phyloP scores from a whole-genome alignment of 1,284 basidiomycete genomes.

The Veloporphyrellus conicus region DNA sequence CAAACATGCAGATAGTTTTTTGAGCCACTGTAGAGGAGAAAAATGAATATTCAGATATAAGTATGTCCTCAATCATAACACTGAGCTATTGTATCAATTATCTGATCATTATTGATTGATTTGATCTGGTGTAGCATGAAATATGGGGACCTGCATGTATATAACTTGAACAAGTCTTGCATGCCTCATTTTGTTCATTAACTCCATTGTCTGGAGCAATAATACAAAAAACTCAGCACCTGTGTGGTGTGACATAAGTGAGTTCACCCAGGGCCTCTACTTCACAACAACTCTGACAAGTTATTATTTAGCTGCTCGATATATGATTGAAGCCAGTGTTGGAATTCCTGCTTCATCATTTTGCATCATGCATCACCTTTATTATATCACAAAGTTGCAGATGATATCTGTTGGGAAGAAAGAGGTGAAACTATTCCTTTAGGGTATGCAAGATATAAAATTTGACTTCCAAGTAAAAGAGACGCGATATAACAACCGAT shows the following conservation, averaged over 20 bases:
- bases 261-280: no score
- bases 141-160: conserved; percentile 57
- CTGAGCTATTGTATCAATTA: no score
- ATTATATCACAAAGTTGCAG: conserved; percentile 9
- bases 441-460: background rate
- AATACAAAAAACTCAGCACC: conserved; percentile 55
- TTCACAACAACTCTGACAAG: background rate
- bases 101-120: background rate
- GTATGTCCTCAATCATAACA: no score
- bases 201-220: conserved; percentile 63
- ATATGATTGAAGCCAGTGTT: conserved; percentile 29
- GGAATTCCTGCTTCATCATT: conserved; percentile 43
- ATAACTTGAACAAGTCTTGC: conserved; percentile 59
- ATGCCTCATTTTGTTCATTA: conserved; percentile 56
- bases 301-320: conserved; percentile 7
- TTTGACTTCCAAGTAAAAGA: conserved; percentile 6
- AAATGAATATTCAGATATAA: no score
- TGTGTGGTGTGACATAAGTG: conserved; percentile 76
- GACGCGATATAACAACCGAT: conserved; percentile 11
- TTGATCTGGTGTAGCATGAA: conserved; percentile 36
- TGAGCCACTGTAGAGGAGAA: no score
- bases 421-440: conserved; percentile 4
- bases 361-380: conserved; percentile 43
- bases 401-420: background rate
- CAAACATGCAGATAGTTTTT: no score